A percentile compares a stretch with the other conserved stretches of the same genome.
These are phyloP conservation scores for Aspergillus oerlinghausenensis DNA, from an alignment of 2,329 filamentous ascomycete species.

Conservation along the genomic window DNA sequence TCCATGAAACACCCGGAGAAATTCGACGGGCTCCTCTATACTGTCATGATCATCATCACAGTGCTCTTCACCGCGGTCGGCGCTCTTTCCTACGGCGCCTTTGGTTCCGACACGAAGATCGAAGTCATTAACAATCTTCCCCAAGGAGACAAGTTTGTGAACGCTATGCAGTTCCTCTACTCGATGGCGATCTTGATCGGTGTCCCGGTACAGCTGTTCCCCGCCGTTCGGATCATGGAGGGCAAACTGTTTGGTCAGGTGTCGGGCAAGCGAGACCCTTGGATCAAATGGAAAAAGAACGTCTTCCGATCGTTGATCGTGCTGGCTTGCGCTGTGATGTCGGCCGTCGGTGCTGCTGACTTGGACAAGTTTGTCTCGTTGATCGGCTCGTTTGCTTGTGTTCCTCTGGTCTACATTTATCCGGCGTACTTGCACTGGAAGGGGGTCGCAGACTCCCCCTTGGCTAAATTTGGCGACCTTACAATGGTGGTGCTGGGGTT, in stretches of 20 bases:
- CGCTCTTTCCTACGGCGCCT: conserved; percentile 87
- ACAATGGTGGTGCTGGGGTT: conserved; percentile 59
- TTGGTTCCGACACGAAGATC: conserved; percentile 87
- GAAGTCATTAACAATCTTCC: conserved; percentile 93
- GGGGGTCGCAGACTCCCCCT: conserved; percentile 56
- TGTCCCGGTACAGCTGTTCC: conserved; percentile 91
- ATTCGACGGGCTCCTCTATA: conserved; percentile 78
- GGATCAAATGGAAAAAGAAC: conserved; percentile 99
- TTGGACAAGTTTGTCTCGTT: conserved; percentile 93
- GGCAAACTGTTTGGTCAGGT: conserved; percentile 85
- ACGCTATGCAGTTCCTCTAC: conserved; percentile 90
- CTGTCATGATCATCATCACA: conserved; percentile 91
- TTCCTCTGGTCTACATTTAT: conserved; percentile 93
- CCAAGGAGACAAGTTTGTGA: conserved; percentile 87
- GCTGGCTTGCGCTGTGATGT: conserved; percentile 74
- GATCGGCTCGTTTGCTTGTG: conserved; percentile 93
- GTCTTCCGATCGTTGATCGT: conserved; percentile 87
- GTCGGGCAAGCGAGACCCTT: conserved; percentile 88
- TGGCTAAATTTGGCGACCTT: conserved; percentile 57
- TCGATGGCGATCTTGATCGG: conserved; percentile 86
- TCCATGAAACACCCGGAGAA: conserved; percentile 86
- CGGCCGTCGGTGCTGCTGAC: conserved; percentile 84
- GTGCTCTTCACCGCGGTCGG: conserved; percentile 84
- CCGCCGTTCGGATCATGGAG: conserved; percentile 89
- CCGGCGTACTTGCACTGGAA: conserved; percentile 71